A percentile compares a stretch with the other conserved stretches of the same genome.
These are phyloP conservation scores for Dichotomopilus funicola DNA, from an alignment of 2,329 filamentous ascomycete genomes.

Conservation along the genomic window DNA sequence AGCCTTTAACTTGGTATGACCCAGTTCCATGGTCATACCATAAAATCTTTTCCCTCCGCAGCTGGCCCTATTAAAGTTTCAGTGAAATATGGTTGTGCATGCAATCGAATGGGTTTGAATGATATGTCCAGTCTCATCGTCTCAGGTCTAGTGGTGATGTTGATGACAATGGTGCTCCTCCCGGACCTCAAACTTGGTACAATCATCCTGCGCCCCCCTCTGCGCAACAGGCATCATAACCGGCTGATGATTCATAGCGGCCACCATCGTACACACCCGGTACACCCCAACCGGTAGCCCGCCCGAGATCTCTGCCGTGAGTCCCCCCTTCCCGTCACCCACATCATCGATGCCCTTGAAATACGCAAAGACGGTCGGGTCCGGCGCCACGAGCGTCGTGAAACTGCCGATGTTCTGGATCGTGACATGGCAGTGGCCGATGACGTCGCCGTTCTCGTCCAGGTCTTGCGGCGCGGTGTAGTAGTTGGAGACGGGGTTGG, in stretches of 20 bases:
- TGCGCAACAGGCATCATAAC: constrained; percentile 54
- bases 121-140: too few species aligned
- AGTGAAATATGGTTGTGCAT: too few species aligned
- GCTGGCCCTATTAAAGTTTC: too few species aligned
- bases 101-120: too few species aligned
- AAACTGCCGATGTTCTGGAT: constrained; percentile 40
- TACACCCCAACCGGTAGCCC: constrained; percentile 44
- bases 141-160: too few species aligned
- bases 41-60: too few species aligned
- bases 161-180: too few species aligned
- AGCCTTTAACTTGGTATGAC: too few species aligned
- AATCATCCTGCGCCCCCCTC: constrained; percentile 48
- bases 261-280: constrained; percentile 46
- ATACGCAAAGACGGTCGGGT: constrained; percentile 41
- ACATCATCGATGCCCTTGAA: constrained; percentile 53
- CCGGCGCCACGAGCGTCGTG: constrained; percentile 33
- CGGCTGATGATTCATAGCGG: constrained; percentile 48
- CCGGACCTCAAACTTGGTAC: constrained; percentile 40
- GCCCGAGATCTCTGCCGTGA: constrained; percentile 37
- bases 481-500: constrained; percentile 48
- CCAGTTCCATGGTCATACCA: too few species aligned
- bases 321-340: constrained; percentile 40
- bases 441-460: constrained; percentile 31
- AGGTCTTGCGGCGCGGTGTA: constrained; percentile 50
- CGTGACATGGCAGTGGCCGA: constrained; percentile 46